phyloP scores from a whole-genome alignment of 2,329 filamentous ascomycete species.

The Aspergillus fructus region DNA sequence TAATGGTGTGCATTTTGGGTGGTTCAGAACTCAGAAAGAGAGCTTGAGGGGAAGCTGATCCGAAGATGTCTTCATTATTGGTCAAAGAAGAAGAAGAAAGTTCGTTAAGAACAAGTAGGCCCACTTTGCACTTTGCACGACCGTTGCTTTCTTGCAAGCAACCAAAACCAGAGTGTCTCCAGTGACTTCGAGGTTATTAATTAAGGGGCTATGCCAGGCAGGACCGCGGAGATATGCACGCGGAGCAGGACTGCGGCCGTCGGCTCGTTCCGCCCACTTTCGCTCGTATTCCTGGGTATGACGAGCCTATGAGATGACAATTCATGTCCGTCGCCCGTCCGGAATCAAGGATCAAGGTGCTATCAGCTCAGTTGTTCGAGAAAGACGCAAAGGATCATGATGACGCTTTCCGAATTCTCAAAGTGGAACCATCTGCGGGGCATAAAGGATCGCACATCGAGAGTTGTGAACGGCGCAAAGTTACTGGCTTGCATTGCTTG shows the following conservation, averaged over 20 bases:
- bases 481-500: neutral
- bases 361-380: neutral
- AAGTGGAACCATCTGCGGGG: conserved; percentile 10
- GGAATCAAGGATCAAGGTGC: neutral
- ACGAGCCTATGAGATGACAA: neutral
- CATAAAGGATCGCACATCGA: conserved; percentile 12
- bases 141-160: neutral
- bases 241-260: neutral
- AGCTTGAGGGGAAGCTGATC: neutral
- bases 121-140: neutral
- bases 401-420: neutral
- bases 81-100: neutral
- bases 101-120: neutral
- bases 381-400: neutral
- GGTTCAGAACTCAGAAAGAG: neutral
- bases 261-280: neutral
- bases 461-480: neutral
- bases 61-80: neutral
- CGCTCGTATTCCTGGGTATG: neutral
- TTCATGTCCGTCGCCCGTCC: neutral
- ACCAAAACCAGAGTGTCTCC: neutral
- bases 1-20: too few relatives aligned
- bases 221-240: neutral
- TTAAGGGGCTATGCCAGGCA: neutral
- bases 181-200: neutral